Percentiles rank a stretch among this genome's conserved stretches.
Conservation (phyloP, 2,329 filamentous ascomycete genomes). For the Aspergillus oerlinghausenensis region DNA sequence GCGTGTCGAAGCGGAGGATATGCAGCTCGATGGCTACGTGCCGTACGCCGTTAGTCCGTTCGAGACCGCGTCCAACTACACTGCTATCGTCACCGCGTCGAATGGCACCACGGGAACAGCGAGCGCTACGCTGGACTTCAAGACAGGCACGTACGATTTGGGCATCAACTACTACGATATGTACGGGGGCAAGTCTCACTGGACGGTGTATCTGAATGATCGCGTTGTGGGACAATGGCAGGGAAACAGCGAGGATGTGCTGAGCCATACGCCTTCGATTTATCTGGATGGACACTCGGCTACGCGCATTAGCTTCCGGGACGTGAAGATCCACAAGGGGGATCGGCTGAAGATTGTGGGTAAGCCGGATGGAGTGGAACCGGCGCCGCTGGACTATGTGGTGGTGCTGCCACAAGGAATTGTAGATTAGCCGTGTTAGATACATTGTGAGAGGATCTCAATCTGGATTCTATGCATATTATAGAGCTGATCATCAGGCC, state of each 20-base stretch:
- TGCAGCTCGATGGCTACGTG: conserved; percentile 58
- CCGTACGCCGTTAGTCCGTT: conserved; percentile 52
- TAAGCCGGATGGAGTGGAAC: conserved; percentile 55
- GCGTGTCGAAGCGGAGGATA: conserved; percentile 65
- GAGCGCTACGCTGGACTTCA: conserved; percentile 43
- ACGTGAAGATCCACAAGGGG: conserved; percentile 48
- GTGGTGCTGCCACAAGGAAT: conserved; percentile 56
- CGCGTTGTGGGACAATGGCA: conserved; percentile 53
- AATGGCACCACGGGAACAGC: conserved; percentile 52
- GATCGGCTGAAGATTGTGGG: conserved; percentile 55
- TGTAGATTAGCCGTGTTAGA: conserved; percentile 44
- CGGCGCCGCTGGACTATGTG: conserved; percentile 64
- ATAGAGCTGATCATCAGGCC: background rate
- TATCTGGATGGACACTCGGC: conserved; percentile 64
- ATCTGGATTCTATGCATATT: background rate
- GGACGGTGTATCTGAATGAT: conserved; percentile 52
- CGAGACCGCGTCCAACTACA: conserved; percentile 55
- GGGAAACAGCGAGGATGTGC: conserved; percentile 54
- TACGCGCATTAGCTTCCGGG: conserved; percentile 55
- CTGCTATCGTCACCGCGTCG: conserved; percentile 52
- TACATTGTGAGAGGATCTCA: background rate
- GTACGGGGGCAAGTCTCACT: conserved; percentile 54
- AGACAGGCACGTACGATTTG: conserved; percentile 56
- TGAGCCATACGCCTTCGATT: conserved; percentile 56
- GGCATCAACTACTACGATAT: conserved; percentile 65